Evolutionary conservation across 1,284 basidiomycete genomes (phyloP).

Genomic region (Spongiforma sp.): DNA sequence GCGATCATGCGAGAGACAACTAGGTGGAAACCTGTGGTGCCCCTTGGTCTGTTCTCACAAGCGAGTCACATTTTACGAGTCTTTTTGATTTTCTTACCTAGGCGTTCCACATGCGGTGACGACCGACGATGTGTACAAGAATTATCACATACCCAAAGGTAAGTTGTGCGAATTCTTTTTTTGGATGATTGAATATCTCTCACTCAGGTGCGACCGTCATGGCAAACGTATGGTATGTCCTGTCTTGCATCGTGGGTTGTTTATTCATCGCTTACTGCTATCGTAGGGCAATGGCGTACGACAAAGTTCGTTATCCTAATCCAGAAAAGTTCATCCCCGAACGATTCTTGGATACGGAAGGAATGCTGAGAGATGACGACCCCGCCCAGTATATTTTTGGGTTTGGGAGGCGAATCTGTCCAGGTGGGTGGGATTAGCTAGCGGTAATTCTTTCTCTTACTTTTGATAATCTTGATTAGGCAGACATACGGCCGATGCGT

Average conservation of each 20-base stretch:
- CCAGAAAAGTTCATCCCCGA: constrained; percentile 28
- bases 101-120: constrained; percentile 17
- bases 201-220: constrained; percentile 21
- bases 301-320: constrained; percentile 26
- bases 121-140: constrained; percentile 24
- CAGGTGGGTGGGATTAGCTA: constrained; percentile 13
- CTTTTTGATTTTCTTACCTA: constrained; percentile 2
- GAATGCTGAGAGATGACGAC: constrained; percentile 19
- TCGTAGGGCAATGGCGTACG: constrained; percentile 29
- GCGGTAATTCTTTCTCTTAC: not conserved
- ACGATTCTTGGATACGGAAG: constrained; percentile 23
- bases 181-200: not conserved
- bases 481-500: not conserved
- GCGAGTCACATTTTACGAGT: not conserved
- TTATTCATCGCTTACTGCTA: not conserved
- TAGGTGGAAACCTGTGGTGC: constrained; percentile 32
- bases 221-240: constrained; percentile 27
- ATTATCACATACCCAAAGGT: constrained; percentile 34
- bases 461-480: too few species aligned
- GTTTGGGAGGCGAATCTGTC: constrained; percentile 29
- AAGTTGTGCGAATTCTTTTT: not conserved
- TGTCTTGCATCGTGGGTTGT: not conserved
- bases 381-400: constrained; percentile 22
- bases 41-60: constrained; percentile 24
- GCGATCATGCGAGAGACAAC: constrained; percentile 44